Evolutionary conservation across 805 yeast species (phyloP).

Genomic region (Blastobotrys attinorum): DNA sequence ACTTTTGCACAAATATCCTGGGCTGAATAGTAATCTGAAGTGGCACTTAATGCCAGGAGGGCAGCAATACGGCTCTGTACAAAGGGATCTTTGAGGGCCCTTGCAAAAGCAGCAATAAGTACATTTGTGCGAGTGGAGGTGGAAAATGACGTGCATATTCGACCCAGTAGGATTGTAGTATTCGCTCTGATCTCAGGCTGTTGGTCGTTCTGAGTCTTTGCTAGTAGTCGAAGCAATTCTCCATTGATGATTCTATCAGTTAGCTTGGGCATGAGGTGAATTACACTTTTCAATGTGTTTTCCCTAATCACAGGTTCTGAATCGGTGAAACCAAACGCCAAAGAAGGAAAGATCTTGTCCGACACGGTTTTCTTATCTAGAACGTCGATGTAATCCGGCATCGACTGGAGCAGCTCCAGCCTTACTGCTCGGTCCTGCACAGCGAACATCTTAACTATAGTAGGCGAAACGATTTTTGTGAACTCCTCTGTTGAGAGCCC

Average conservation of each 20-base stretch:
- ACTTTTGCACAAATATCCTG: constrained; percentile 73
- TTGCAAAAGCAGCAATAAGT: constrained; percentile 76
- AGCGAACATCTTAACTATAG: constrained; percentile 54
- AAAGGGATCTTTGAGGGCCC: constrained; percentile 73
- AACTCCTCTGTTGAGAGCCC: constrained; percentile 30
- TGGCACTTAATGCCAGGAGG: constrained; percentile 58
- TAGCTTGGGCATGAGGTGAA: constrained; percentile 51
- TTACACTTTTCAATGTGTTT: constrained; percentile 63
- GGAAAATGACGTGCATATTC: constrained; percentile 55
- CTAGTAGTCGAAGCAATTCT: constrained; percentile 71
- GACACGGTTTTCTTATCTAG: constrained; percentile 57
- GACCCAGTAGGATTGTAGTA: constrained; percentile 61
- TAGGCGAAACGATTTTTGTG: constrained; percentile 44
- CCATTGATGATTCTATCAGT: constrained; percentile 78
- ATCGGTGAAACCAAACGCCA: constrained; percentile 80
- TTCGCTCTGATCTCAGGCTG: constrained; percentile 71
- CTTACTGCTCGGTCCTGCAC: constrained; percentile 73
- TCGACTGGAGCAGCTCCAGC: constrained; percentile 54
- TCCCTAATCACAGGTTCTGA: constrained; percentile 74
- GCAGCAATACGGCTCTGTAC: constrained; percentile 71
- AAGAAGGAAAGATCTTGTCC: constrained; percentile 55
- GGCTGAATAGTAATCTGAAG: constrained; percentile 59
- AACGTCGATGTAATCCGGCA: constrained; percentile 46
- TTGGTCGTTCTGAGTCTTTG: constrained; percentile 72
- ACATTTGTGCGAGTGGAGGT: constrained; percentile 56